Base-by-base conservation (phyloP, 2,329 filamentous ascomycete genomes). In the Colletotrichum liriopes region DNA sequence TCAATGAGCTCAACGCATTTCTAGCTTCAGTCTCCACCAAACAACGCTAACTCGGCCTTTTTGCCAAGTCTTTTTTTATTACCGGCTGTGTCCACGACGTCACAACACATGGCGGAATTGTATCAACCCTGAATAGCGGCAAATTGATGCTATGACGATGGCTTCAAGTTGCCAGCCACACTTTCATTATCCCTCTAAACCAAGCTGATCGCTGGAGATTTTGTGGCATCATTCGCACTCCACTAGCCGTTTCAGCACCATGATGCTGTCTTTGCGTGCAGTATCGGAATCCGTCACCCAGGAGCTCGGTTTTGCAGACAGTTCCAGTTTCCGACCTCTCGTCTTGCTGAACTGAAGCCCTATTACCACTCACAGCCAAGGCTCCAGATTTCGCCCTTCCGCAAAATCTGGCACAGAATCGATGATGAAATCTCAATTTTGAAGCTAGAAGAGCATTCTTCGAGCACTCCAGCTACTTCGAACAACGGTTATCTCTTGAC, bases 1-100 rank as follows among this genome's bases (percentile, higher is more conserved):
- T 67, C 68, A 71, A 67, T 67, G 49, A 71, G 51, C 68, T 67
- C 64, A 71, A 71, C 56, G 56, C 51, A 62, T 71, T 71, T 71
- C 20, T 20, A 43, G 32, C 39, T 23, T 26, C 11, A 32, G 39
- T 51, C 55, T 26, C 68, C 68, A 67, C 63, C 26, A 41, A 47
- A 6, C 47, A 35, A 9, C 26, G 26, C 51, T 35, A 32, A 37
- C 23, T 52, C 12, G 20, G 12, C 14, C 41, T 20, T 45, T 45
- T 18, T 20, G 55, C 67, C 49, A 51, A 56, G 35, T 41, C 23
- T 29, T 16, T 20, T 20, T 11, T 37, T 18, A 18, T 32, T 32
- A 26, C 29, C 3, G 63, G 63, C 49, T 43, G 41, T 62, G 49
- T 56, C 47, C 55, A 52, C 41, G 43, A 67, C 63, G 51, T 72